Conservation (phyloP, 2,329 filamentous ascomycete species). For the Colletotrichum plurivorum region DNA sequence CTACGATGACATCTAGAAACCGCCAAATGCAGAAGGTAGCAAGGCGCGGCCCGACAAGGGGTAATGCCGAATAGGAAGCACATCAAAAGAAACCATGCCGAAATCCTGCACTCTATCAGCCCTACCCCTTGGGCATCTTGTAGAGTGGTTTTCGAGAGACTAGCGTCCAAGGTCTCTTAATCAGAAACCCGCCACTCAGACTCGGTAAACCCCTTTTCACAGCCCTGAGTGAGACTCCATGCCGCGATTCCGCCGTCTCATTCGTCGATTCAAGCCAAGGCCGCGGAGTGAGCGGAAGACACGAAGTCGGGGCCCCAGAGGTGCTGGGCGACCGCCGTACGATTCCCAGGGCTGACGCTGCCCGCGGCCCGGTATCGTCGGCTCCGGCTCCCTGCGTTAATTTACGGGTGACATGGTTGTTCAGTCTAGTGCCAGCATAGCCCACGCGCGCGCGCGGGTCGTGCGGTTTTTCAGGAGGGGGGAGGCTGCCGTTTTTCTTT, state of each 20-base stretch:
- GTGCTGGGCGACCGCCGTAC: not conserved
- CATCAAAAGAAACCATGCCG: slow-evolving; percentile 9
- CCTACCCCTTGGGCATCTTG: slow-evolving; percentile 6
- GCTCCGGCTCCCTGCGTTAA: slow-evolving; percentile 16
- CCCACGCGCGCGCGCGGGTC: slow-evolving; percentile 3
- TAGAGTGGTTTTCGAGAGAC: not conserved
- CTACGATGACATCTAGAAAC: not conserved
- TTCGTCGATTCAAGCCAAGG: slow-evolving; percentile 3
- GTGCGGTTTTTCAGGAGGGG: slow-evolving; percentile 4
- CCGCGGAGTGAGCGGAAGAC: slow-evolving; percentile 13
- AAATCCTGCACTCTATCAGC: slow-evolving; percentile 13
- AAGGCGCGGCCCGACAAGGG: not conserved
- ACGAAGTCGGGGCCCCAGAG: not conserved
- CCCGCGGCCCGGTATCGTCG: slow-evolving; percentile 4
- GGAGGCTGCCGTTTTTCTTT: slow-evolving; percentile 19
- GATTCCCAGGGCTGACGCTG: not conserved
- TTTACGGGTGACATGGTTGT: slow-evolving; percentile 16
- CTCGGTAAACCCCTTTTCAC: not conserved
- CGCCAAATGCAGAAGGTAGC: slow-evolving; percentile 3
- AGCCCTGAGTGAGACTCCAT: slow-evolving; percentile 8
- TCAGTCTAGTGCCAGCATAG: not conserved
- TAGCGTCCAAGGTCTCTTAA: slow-evolving; percentile 11
- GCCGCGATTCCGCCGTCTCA: not conserved
- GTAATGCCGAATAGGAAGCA: not conserved
- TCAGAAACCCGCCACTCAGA: slow-evolving; percentile 37